Conservation (phyloP, 768 basidiomycete species). For the Podaxis sp. region DNA sequence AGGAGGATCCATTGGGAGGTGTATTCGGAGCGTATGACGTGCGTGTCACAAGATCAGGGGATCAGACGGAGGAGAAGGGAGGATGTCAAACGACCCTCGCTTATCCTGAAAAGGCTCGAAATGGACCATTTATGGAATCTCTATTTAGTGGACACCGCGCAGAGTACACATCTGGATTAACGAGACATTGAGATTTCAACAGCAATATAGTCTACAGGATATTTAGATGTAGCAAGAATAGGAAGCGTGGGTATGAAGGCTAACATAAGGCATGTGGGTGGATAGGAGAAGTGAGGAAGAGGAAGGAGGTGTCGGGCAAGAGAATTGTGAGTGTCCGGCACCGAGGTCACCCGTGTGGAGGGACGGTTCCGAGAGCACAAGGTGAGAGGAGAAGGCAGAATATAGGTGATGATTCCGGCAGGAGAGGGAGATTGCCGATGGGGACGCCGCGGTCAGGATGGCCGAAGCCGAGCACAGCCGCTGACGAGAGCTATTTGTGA, state of each 20-base stretch:
- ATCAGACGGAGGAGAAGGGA: not conserved
- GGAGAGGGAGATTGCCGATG: not conserved
- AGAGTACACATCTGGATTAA: not conserved
- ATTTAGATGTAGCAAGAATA: not conserved
- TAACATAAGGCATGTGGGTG: not conserved
- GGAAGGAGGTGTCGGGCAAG: not conserved
- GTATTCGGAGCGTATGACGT: not conserved
- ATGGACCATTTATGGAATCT: conserved; percentile 5
- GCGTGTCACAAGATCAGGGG: not conserved
- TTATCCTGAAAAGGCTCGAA: conserved; percentile 8
- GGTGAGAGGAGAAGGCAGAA: not conserved
- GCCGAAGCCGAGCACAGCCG: conserved; percentile 18
- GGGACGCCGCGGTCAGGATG: not conserved
- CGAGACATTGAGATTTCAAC: not conserved
- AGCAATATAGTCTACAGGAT: not conserved
- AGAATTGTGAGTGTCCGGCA: not conserved
- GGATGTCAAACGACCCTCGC: not conserved
- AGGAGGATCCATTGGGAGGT: not conserved
- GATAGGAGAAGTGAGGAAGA: not conserved
- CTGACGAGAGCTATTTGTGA: not conserved
- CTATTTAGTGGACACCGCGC: not conserved
- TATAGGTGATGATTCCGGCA: not conserved
- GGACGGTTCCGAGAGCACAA: not conserved
- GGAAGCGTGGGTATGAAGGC: not conserved
- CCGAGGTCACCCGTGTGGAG: conserved; percentile 1